These are phyloP conservation scores for Liriodendron chinense DNA, from an alignment of 164 flowering plant genomes.

Conservation along the genomic window DNA sequence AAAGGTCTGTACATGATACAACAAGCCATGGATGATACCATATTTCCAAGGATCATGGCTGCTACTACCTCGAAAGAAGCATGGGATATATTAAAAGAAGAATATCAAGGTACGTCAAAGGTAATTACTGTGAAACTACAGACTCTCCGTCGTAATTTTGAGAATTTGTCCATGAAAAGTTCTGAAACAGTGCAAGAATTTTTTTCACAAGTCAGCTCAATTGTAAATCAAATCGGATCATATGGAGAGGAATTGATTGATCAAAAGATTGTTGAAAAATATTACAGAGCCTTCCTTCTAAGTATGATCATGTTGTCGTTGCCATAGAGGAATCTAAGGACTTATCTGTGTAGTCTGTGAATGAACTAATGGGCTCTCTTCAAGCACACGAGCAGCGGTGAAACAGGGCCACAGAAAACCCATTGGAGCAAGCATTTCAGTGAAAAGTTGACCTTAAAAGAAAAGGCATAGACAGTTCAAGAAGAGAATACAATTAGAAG, in stretches of 20 bases:
- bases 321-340: slow-evolving; percentile 8
- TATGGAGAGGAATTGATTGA: slow-evolving; percentile 5
- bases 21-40: neutral
- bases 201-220: neutral
- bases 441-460: too few species aligned
- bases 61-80: neutral
- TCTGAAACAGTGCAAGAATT: neutral
- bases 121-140: neutral
- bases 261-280: slow-evolving; percentile 13
- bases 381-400: slow-evolving; percentile 5
- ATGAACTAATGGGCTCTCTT: slow-evolving; percentile 13
- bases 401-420: neutral
- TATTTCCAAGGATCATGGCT: neutral
- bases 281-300: slow-evolving; percentile 3
- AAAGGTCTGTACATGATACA: too few species aligned
- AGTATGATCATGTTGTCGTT: slow-evolving; percentile 14
- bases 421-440: slow-evolving; percentile 4
- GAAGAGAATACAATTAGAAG: too few species aligned
- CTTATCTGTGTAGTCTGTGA: neutral
- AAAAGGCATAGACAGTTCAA: too few species aligned
- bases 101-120: neutral
- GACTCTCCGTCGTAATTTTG: slow-evolving; percentile 2
- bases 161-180: neutral
- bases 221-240: slow-evolving; percentile 9
- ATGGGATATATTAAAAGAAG: neutral